Evolutionary conservation across 192 early-diverging fungal species (phyloP), one percentile per base, ranked within the genome.

Genomic region (Entomortierella beljakovae): DNA sequence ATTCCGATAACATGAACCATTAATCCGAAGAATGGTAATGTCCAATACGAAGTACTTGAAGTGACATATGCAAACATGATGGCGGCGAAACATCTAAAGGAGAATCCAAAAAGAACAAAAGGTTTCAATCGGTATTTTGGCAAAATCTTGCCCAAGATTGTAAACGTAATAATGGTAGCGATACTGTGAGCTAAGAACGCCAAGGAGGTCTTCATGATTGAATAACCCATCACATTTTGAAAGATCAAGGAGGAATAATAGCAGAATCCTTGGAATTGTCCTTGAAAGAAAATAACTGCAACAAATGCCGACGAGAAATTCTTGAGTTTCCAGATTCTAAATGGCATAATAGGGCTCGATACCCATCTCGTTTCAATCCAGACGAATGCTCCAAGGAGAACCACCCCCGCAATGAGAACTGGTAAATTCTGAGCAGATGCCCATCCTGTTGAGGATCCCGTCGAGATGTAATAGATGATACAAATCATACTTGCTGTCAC

Each of bases 171-270:
- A 40, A 86, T 65, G 23, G 70, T 57, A 35, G 69, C 77, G 16
- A 84, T 46, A 46, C 80, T 79, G 38, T 77, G 67, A 0, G 85
- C 77, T 23, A 86, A 61, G 42, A 80, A 86, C 7, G 80, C 81
- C 2, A 86, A 58, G 0, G 85, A 81, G 0, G 83, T 77, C 46
- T 86, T 60, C 29, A 84, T 53, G 9, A 81, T 74, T 31, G 31
- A 58, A 58, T 84, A 86, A 28, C 77, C 70, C 58, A 72, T 67
- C 0, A 81, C 57, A 20, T 86, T 80, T 35, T 86, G 83, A 64
- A 86, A 86, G 43, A 81, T 84, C 37, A 86, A 49, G 20, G 85
- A 84, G 7, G 82, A 16, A 49, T 68, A 79, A 38, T 86, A 86
- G 18, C 49, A 37, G 50, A 80, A 84, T 11, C 77, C 75, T 28